A percentile compares a stretch with the other conserved stretches of the same genome.
phyloP scores from a whole-genome alignment of 2,329 filamentous ascomycete species.

The Plenodomus tracheiphilus region DNA sequence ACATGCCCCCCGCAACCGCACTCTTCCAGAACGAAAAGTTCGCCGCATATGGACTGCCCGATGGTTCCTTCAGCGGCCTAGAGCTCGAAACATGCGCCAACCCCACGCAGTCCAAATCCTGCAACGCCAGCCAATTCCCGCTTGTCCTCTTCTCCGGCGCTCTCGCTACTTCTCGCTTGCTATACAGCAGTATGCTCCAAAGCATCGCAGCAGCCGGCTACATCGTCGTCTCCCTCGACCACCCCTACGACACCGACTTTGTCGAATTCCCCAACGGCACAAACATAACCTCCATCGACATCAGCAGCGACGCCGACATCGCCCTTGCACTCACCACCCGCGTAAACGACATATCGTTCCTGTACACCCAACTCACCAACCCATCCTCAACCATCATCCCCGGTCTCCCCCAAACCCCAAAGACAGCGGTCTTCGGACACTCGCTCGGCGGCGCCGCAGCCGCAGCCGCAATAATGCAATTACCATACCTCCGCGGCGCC shows the following conservation, averaged over 20 bases:
- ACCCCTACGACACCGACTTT: slow-evolving; percentile 53
- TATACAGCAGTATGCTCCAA: slow-evolving; percentile 50
- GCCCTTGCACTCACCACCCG: slow-evolving; percentile 24
- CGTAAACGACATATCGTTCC: slow-evolving; percentile 25
- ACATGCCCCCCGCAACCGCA: slow-evolving; percentile 31
- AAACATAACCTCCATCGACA: slow-evolving; percentile 27
- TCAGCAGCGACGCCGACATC: slow-evolving; percentile 26
- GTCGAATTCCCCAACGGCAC: slow-evolving; percentile 56
- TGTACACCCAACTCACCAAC: slow-evolving; percentile 22
- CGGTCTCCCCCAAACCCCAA: slow-evolving; percentile 4
- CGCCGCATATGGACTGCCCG: slow-evolving; percentile 28
- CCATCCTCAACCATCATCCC: background rate
- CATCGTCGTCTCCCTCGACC: slow-evolving; percentile 54
- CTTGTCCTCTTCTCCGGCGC: slow-evolving; percentile 53
- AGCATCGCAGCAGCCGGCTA: slow-evolving; percentile 54
- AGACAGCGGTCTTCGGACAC: slow-evolving; percentile 37
- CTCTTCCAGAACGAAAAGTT: slow-evolving; percentile 25
- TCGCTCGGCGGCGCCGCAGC: slow-evolving; percentile 44
- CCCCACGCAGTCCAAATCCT: background rate
- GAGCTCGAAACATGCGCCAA: slow-evolving; percentile 19
- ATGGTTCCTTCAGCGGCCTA: slow-evolving; percentile 26
- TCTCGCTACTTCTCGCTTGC: slow-evolving; percentile 47
- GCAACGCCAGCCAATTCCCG: slow-evolving; percentile 6
- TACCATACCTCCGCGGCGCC: slow-evolving; percentile 27
- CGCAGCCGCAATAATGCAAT: slow-evolving; percentile 15